Base-by-base conservation (phyloP, 2,329 filamentous ascomycete genomes). In the Geosmithia putterillii region DNA sequence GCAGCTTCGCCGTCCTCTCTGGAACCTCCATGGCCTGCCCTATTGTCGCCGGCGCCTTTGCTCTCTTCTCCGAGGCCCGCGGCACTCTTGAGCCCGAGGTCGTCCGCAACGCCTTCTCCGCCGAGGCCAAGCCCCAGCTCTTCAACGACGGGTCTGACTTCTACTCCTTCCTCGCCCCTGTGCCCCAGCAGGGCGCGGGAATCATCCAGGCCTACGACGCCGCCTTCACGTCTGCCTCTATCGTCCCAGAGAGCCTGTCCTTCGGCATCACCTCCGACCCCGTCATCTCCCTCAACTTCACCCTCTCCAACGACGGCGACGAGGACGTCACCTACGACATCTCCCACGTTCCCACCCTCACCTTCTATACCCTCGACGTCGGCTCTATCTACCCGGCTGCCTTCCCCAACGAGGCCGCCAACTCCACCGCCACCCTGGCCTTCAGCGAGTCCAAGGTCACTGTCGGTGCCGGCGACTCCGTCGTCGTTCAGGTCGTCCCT, bases 261-360 rank as follows among this genome's bases (percentile, higher is more conserved):
- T 80, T 81, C 60, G 81, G 82, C 54, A 78, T 83, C 55, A 78
- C 76, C 0, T 72, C 74, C 48, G 55, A 81, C 62, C 70, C 78
- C 47, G 55, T 56, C 39, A 56, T 62, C 10, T 62, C 60, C 2
- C 60, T 69, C 38, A 67, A 69, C 48, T 77, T 82, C 53, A 69
- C 63, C 35, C 64, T 83, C 49, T 65, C 58, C 51, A 83, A 82
- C 61, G 62, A 63, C 5, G 73, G 70, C 39, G 57, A 57, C 15
- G 60, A 63, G 20, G 55, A 63, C 0, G 55, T 76, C 41, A 71
- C 69, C 6, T 79, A 77, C 57, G 61, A 63, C 7, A 58, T 82
- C 10, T 64, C 63, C 21, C 64, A 77, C 46, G 56, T 68, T 7
- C 65, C 67, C 2, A 67, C 74, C 12, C 58, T 66, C 12, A 75